Evolutionary conservation across 2,329 filamentous ascomycete genomes (phyloP).

Genomic region (Lasiodiplodia citricola): DNA sequence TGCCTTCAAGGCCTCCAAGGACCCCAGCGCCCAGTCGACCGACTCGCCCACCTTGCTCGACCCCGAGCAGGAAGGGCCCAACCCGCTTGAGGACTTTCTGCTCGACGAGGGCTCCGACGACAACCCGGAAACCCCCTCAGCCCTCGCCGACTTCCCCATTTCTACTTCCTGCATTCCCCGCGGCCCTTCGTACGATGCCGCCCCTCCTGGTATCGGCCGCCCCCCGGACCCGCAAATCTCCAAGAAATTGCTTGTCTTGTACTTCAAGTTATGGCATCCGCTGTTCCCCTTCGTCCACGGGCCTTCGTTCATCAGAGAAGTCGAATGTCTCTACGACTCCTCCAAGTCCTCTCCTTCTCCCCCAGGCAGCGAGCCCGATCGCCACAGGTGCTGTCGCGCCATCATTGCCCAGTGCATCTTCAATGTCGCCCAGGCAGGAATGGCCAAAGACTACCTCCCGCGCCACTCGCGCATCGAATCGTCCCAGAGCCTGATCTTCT

Average conservation of each 20-base stretch:
- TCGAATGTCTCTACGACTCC: slow-evolving; percentile 23
- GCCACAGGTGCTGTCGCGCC: slow-evolving; percentile 21
- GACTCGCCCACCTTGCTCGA: slow-evolving; percentile 11
- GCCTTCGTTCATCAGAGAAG: slow-evolving; percentile 52
- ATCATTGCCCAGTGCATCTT: slow-evolving; percentile 26
- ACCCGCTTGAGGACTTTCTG: slow-evolving; percentile 25
- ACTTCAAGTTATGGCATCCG: slow-evolving; percentile 65
- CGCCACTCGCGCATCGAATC: slow-evolving; percentile 26
- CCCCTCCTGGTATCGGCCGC: slow-evolving; percentile 22
- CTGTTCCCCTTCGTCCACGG: slow-evolving; percentile 63
- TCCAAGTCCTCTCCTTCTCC: slow-evolving; percentile 7
- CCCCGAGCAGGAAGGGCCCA: slow-evolving; percentile 17
- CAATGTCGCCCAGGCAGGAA: slow-evolving; percentile 24
- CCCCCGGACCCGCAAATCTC: slow-evolving; percentile 7
- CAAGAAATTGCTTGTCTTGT: slow-evolving; percentile 34
- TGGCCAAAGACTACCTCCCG: slow-evolving; percentile 6
- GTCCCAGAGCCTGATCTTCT: slow-evolving; percentile 23
- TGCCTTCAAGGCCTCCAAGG: slow-evolving; percentile 25
- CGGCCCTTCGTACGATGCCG: slow-evolving; percentile 23
- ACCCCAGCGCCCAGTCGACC: neutral
- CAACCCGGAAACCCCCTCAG: neutral
- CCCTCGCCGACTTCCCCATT: neutral
- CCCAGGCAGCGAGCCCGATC: slow-evolving; percentile 16
- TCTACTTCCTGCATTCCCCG: slow-evolving; percentile 7
- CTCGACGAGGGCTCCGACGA: slow-evolving; percentile 13